phyloP scores from a whole-genome alignment of 768 basidiomycete species.

The Collybia mongolica region DNA sequence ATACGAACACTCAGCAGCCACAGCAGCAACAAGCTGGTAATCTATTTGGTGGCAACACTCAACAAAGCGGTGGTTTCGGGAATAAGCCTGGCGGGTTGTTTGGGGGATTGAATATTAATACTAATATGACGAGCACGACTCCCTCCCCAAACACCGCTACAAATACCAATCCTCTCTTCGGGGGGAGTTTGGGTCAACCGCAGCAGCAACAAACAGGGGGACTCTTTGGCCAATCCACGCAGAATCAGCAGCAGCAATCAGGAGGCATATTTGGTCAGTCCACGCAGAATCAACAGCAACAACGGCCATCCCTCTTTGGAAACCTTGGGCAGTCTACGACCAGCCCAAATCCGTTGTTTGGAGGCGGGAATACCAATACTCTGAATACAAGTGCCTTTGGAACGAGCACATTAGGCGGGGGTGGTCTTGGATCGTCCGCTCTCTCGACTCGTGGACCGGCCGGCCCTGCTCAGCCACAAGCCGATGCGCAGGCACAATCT shows the following conservation, averaged over 20 bases:
- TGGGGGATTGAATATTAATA: constrained; percentile 22
- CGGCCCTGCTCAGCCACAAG: constrained; percentile 41
- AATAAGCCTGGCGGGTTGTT: constrained; percentile 22
- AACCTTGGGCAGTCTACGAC: constrained; percentile 19
- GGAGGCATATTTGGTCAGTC: constrained; percentile 18
- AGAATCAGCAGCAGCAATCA: constrained; percentile 19
- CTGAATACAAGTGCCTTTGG: constrained; percentile 25
- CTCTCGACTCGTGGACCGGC: constrained; percentile 36
- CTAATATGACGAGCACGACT: constrained; percentile 26
- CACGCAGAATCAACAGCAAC: constrained; percentile 28
- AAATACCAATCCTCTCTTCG: constrained; percentile 21
- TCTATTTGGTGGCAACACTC: constrained; percentile 27
- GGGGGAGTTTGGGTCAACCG: constrained; percentile 18
- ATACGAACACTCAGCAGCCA: constrained; percentile 12
- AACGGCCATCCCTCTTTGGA: constrained; percentile 23
- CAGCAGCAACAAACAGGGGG: constrained; percentile 22
- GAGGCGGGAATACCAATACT: constrained; percentile 14
- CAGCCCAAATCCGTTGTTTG: constrained; percentile 18
- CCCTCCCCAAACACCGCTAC: constrained; percentile 22
- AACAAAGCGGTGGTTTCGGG: constrained; percentile 12
- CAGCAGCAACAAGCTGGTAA: constrained; percentile 20
- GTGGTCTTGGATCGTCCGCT: constrained; percentile 27
- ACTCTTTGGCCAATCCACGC: constrained; percentile 17
- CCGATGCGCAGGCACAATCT: constrained; percentile 64
- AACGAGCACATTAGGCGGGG: constrained; percentile 32